Percentiles rank a stretch among this genome's conserved stretches.
Conservation (phyloP, 495 filamentous ascomycete species). For the Penicillium salamii region DNA sequence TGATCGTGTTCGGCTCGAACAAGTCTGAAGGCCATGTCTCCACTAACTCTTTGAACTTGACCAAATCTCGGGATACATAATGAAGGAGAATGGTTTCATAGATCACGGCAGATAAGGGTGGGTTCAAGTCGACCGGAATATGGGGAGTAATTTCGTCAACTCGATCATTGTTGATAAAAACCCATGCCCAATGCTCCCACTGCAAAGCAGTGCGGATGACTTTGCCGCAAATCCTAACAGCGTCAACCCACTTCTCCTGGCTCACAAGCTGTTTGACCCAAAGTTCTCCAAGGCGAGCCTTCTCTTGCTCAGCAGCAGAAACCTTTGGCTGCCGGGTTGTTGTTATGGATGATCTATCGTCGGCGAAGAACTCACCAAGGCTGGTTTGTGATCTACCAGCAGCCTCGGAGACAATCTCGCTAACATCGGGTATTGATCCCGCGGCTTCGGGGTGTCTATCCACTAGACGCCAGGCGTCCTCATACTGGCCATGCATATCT, state of each 20-base stretch:
- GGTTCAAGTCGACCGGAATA: conserved; percentile 74
- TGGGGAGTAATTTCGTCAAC: conserved; percentile 85
- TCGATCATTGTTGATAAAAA: conserved; percentile 77
- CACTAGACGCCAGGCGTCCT: conserved; percentile 83
- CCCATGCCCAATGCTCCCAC: conserved; percentile 95
- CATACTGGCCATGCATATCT: conserved; percentile 71
- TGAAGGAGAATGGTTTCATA: conserved; percentile 85
- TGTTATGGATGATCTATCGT: conserved; percentile 65
- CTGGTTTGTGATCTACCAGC: conserved; percentile 52
- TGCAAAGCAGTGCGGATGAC: conserved; percentile 72
- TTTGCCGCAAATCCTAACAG: conserved; percentile 73
- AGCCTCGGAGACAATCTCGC: conserved; percentile 57
- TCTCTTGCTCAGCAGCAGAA: conserved; percentile 80
- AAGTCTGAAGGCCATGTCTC: conserved; percentile 82
- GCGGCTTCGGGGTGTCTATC: conserved; percentile 70
- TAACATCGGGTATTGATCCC: conserved; percentile 25
- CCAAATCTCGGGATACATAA: conserved; percentile 71
- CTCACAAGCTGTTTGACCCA: conserved; percentile 85
- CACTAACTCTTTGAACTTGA: conserved; percentile 71
- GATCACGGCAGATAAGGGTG: conserved; percentile 73
- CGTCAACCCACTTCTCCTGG: conserved; percentile 68
- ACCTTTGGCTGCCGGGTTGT: conserved; percentile 36
- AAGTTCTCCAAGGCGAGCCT: conserved; percentile 83
- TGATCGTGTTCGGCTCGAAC: conserved; percentile 70
- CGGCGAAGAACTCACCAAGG: conserved; percentile 73